A percentile compares a stretch with the other conserved stretches of the same genome.
Conservation (phyloP, 1,139 yeast species). For the Saccharomycopsis hybrid region DNA sequence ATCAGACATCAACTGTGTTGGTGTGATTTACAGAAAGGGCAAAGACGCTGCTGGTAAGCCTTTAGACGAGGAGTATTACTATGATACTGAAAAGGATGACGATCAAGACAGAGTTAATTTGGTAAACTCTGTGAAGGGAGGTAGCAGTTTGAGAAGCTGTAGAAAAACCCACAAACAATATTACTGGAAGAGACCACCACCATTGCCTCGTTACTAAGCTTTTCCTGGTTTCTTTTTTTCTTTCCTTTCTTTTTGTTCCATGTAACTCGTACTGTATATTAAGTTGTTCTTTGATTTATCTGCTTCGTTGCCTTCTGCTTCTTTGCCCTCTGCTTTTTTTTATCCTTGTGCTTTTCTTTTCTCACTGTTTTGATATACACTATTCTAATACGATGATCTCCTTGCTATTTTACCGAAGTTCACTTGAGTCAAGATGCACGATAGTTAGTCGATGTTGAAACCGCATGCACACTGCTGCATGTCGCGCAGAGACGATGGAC, state of each 20-base stretch:
- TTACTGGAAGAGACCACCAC: slow-evolving; percentile 69
- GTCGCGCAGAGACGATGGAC: not conserved
- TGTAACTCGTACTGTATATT: not conserved
- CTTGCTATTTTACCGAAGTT: too few relatives aligned
- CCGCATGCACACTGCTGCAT: not conserved
- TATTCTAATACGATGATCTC: too few relatives aligned
- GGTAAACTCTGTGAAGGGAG: slow-evolving; percentile 75
- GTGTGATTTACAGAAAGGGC: slow-evolving; percentile 80
- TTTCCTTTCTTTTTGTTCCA: not conserved
- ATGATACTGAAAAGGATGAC: slow-evolving; percentile 73
- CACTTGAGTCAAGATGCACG: too few relatives aligned
- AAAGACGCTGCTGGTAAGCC: slow-evolving; percentile 97
- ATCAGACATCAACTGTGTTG: slow-evolving; percentile 52
- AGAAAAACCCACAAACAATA: slow-evolving; percentile 92
- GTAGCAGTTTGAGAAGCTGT: slow-evolving; percentile 73
- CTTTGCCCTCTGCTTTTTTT: not conserved
- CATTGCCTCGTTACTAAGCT: slow-evolving; percentile 18
- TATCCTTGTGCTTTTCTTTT: not conserved
- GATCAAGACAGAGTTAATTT: slow-evolving; percentile 63
- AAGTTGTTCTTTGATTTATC: too few relatives aligned
- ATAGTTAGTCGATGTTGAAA: not conserved
- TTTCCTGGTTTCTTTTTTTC: slow-evolving; percentile 1
- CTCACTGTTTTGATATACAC: not conserved
- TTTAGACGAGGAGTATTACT: slow-evolving; percentile 88
- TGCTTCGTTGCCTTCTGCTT: not conserved